These are phyloP conservation scores for Phytophthora macrochlamydospora DNA, from an alignment of 352 stramenopile species.

Conservation along the genomic window DNA sequence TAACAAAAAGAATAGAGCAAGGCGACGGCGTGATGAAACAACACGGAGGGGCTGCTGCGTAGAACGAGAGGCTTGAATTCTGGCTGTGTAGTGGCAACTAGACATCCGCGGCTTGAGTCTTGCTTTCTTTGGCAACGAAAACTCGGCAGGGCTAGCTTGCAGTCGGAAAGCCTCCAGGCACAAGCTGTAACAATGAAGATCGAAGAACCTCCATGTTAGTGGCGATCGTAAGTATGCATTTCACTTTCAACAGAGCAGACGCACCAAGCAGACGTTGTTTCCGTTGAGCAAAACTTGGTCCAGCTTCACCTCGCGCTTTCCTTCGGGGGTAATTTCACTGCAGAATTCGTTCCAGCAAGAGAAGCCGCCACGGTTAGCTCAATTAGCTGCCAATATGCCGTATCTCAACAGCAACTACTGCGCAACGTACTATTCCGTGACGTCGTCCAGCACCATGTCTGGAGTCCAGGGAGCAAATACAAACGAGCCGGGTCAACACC, in stretches of 20 bases:
- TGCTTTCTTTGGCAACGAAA: not conserved
- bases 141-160: slow-evolving; percentile 21
- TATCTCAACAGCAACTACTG: slow-evolving; percentile 8
- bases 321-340: slow-evolving; percentile 87
- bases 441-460: slow-evolving; percentile 95
- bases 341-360: not conserved
- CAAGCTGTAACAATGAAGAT: slow-evolving; percentile 49
- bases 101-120: not conserved
- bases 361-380: too few relatives aligned
- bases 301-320: slow-evolving; percentile 87
- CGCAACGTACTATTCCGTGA: slow-evolving; percentile 91
- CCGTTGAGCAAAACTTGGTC: slow-evolving; percentile 99
- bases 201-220: slow-evolving; percentile 8
- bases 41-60: slow-evolving; percentile 8
- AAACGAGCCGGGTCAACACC: not conserved
- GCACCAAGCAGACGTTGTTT: slow-evolving; percentile 96
- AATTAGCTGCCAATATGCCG: not conserved
- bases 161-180: slow-evolving; percentile 76
- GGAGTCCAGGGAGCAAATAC: slow-evolving; percentile 1
- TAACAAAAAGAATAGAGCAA: slow-evolving; percentile 18
- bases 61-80: not conserved
- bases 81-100: too few relatives aligned
- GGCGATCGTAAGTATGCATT: not conserved
- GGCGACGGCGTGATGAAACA: slow-evolving; percentile 6
- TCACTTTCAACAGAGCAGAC: slow-evolving; percentile 1